Evolutionary conservation across 2,329 filamentous ascomycete genomes (phyloP).

Genomic region (Lasiodiplodia sp.): DNA sequence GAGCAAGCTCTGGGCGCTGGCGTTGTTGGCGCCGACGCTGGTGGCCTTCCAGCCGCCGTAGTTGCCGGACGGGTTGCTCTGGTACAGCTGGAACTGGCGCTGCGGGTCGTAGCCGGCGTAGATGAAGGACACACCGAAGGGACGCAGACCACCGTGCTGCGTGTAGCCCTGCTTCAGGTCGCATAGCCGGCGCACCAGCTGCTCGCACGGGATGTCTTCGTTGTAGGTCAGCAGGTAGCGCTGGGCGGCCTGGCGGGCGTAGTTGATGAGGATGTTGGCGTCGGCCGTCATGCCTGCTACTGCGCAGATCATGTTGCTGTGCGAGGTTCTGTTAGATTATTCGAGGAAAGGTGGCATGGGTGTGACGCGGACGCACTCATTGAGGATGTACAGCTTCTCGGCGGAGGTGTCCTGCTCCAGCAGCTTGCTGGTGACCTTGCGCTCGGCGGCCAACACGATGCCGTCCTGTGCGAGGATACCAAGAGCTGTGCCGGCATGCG

Average conservation of each 20-base stretch:
- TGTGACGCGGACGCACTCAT: slow-evolving; percentile 72
- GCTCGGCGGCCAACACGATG: slow-evolving; percentile 95
- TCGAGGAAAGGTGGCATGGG: background rate
- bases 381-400: slow-evolving; percentile 99
- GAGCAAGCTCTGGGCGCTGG: slow-evolving; percentile 92
- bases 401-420: slow-evolving; percentile 99
- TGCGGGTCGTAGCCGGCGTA: slow-evolving; percentile 98
- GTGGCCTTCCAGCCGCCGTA: slow-evolving; percentile 99
- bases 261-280: slow-evolving; percentile 99
- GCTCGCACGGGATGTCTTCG: slow-evolving; percentile 99
- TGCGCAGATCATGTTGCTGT: slow-evolving; percentile 99
- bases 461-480: slow-evolving; percentile 98
- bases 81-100: slow-evolving; percentile 97
- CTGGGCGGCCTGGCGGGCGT: slow-evolving; percentile 95
- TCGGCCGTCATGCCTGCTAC: slow-evolving; percentile 99
- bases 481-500: slow-evolving; percentile 94
- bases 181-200: slow-evolving; percentile 94
- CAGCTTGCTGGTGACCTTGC: slow-evolving; percentile 99
- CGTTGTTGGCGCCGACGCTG: slow-evolving; percentile 96
- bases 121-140: slow-evolving; percentile 99
- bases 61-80: slow-evolving; percentile 98
- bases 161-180: slow-evolving; percentile 99
- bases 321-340: background rate
- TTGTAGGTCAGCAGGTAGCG: slow-evolving; percentile 99
- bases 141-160: slow-evolving; percentile 96